These are phyloP conservation scores for Arthrobotrys musiformis DNA, from an alignment of 2,329 filamentous ascomycete genomes.

Conservation along the genomic window DNA sequence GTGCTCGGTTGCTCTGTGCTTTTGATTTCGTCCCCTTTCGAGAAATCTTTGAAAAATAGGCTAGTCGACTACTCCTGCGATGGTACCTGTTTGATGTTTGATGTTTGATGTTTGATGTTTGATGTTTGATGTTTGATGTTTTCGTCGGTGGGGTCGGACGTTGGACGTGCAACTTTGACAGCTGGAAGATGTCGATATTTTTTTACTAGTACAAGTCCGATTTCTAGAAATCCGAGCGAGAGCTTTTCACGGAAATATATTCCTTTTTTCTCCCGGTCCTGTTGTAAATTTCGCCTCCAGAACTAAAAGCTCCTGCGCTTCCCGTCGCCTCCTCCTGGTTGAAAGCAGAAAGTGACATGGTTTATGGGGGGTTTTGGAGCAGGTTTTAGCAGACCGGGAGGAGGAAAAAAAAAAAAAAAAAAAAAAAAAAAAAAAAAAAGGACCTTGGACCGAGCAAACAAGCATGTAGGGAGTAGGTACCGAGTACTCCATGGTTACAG, in stretches of 20 bases:
- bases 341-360: constrained; percentile 49
- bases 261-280: constrained; percentile 26
- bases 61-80: no score
- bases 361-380: constrained; percentile 40
- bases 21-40: not conserved
- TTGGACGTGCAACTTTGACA: not conserved
- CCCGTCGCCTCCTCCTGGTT: constrained; percentile 24
- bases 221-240: constrained; percentile 35
- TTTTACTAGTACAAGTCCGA: constrained; percentile 21
- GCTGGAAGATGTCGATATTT: constrained; percentile 36
- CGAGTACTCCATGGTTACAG: not conserved
- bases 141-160: constrained; percentile 6
- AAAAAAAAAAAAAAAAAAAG: not conserved
- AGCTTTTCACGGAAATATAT: constrained; percentile 37
- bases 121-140: not conserved
- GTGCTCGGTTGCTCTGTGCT: not conserved
- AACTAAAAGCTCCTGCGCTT: constrained; percentile 21
- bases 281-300: constrained; percentile 25
- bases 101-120: no score
- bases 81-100: no score
- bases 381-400: constrained; percentile 26
- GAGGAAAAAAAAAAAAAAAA: constrained; percentile 3
- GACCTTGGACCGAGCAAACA: not conserved
- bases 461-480: not conserved
- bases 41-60: not conserved